These are phyloP conservation scores for Aspergillus brunneoviolaceus DNA, from an alignment of 2,329 filamentous ascomycete genomes.

Conservation along the genomic window DNA sequence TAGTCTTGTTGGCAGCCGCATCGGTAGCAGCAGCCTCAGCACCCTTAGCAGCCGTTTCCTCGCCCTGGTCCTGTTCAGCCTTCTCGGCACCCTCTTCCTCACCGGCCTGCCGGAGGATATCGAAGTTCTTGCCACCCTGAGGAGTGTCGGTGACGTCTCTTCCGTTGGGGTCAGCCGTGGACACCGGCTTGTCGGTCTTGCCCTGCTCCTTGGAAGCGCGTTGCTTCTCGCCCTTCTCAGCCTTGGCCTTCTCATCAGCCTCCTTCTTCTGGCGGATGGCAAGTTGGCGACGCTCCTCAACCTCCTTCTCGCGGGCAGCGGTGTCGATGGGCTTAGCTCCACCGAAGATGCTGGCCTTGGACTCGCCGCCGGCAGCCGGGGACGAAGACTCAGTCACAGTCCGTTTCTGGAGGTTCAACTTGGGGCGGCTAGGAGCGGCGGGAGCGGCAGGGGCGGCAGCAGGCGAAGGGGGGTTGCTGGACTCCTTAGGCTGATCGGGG, in stretches of 20 bases:
- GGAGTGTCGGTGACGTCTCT: constrained; percentile 44
- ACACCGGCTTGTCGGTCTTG: constrained; percentile 33
- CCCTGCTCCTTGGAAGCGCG: constrained; percentile 45
- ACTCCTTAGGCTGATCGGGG: constrained; percentile 75
- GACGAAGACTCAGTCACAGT: constrained; percentile 76
- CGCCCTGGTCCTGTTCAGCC: constrained; percentile 53
- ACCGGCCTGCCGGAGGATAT: constrained; percentile 54
- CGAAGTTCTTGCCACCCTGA: constrained; percentile 52
- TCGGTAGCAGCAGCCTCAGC: constrained; percentile 57
- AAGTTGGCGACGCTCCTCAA: constrained; percentile 82
- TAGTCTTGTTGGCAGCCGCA: constrained; percentile 44
- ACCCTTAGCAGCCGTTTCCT: constrained; percentile 46
- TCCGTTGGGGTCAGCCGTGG: constrained; percentile 38
- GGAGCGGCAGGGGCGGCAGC: constrained; percentile 60
- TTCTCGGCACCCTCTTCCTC: constrained; percentile 51
- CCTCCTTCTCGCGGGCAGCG: constrained; percentile 78
- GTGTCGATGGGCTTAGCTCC: constrained; percentile 94
- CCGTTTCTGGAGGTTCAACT: constrained; percentile 83
- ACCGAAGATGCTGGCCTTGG: constrained; percentile 91
- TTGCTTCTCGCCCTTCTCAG: constrained; percentile 65
- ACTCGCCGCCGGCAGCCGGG: constrained; percentile 53
- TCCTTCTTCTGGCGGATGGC: constrained; percentile 79
- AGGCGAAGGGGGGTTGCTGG: constrained; percentile 73
- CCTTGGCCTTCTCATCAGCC: constrained; percentile 80
- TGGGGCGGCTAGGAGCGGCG: constrained; percentile 63